Conservation (phyloP, 768 basidiomycete species). For the Amanita brunnescens region DNA sequence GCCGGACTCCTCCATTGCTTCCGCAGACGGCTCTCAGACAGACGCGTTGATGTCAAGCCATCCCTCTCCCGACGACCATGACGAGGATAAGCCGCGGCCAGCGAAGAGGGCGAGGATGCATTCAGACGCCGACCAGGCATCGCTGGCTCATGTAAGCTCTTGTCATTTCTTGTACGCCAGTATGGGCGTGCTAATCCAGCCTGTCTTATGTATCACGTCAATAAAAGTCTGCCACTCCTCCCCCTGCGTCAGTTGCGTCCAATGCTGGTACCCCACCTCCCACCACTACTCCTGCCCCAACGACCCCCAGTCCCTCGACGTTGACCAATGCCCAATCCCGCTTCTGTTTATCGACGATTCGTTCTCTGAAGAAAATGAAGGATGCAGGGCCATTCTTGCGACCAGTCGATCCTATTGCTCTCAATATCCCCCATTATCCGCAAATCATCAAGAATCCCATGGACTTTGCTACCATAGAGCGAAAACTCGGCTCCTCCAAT, state of each 20-base stretch:
- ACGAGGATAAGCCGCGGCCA: constrained; percentile 64
- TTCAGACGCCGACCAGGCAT: constrained; percentile 70
- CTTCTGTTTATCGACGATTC: constrained; percentile 69
- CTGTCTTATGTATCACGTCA: constrained; percentile 19
- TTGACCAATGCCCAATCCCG: constrained; percentile 68
- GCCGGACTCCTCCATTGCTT: constrained; percentile 31
- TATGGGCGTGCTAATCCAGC: constrained; percentile 45
- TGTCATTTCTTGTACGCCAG: constrained; percentile 38
- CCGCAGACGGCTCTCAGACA: constrained; percentile 16
- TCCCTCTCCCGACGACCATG: constrained; percentile 35
- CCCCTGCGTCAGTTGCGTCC: constrained; percentile 47
- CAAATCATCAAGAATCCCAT: constrained; percentile 84
- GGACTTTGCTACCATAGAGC: constrained; percentile 90
- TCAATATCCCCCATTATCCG: constrained; percentile 83
- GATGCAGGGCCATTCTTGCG: constrained; percentile 73
- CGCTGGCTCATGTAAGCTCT: constrained; percentile 59
- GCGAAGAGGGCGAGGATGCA: constrained; percentile 73
- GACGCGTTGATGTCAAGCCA: constrained; percentile 16
- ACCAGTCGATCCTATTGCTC: constrained; percentile 82
- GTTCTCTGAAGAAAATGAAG: constrained; percentile 78
- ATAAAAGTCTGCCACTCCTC: constrained; percentile 68
- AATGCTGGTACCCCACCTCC: constrained; percentile 27
- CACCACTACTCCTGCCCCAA: constrained; percentile 14
- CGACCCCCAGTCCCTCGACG: constrained; percentile 24
- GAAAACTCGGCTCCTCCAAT: constrained; percentile 75